These are phyloP conservation scores for Boeremia exigua DNA, from an alignment of 2,329 filamentous ascomycete genomes.

Conservation along the genomic window DNA sequence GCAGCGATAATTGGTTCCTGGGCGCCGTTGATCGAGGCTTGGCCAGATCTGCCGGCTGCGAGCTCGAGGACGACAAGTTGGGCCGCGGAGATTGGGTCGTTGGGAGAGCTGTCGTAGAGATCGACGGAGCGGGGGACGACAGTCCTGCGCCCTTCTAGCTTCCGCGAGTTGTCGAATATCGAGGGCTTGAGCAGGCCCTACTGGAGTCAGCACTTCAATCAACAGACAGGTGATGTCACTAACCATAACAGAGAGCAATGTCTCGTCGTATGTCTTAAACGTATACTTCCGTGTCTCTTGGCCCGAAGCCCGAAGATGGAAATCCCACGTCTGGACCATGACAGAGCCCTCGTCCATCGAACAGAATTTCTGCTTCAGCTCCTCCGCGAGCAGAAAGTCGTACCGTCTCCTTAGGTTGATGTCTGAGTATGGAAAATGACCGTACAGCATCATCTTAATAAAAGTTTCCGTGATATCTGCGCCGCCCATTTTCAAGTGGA, in stretches of 20 bases:
- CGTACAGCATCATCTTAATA: slow-evolving; percentile 96
- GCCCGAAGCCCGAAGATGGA: slow-evolving; percentile 86
- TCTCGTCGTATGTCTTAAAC: slow-evolving; percentile 97
- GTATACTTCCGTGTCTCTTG: slow-evolving; percentile 90
- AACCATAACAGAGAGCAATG: slow-evolving; percentile 86
- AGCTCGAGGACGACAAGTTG: slow-evolving; percentile 71
- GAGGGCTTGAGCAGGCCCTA: slow-evolving; percentile 85
- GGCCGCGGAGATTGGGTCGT: slow-evolving; percentile 86
- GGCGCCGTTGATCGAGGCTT: slow-evolving; percentile 38
- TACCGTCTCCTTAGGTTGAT: slow-evolving; percentile 91
- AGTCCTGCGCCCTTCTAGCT: slow-evolving; percentile 79
- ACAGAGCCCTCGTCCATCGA: slow-evolving; percentile 91
- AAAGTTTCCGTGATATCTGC: slow-evolving; percentile 93
- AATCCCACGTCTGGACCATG: slow-evolving; percentile 85
- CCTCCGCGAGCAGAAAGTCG: slow-evolving; percentile 91
- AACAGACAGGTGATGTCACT: slow-evolving; percentile 16
- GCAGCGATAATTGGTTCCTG: slow-evolving; percentile 58
- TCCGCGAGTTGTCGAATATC: slow-evolving; percentile 82
- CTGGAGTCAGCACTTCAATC: slow-evolving; percentile 12
- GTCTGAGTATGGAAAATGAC: slow-evolving; percentile 93
- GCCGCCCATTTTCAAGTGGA: slow-evolving; percentile 94
- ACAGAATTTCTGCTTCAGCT: slow-evolving; percentile 91
- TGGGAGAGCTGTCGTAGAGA: slow-evolving; percentile 89
- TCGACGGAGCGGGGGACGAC: slow-evolving; percentile 89
- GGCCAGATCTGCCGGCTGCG: slow-evolving; percentile 50